Base-by-base conservation (phyloP, 352 stramenopile species). In the Phytophthora aleatoria region DNA sequence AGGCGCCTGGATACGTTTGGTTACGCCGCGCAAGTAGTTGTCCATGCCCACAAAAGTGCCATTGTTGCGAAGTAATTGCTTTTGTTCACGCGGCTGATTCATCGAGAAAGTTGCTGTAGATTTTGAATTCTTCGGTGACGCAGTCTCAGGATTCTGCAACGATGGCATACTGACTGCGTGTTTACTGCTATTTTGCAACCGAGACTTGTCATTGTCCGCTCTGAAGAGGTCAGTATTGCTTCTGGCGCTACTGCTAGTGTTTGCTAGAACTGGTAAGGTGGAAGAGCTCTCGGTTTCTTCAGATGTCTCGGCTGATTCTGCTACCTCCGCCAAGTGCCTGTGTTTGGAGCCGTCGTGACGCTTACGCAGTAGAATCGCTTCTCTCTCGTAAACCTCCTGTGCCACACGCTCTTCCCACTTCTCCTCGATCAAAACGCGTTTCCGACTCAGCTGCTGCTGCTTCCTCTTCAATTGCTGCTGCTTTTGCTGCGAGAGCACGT, bases 1-100 rank as follows among this genome's bases (percentile, higher is more conserved):
- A 1, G 56, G 33, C 15, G 76, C 58, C 35, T 81, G 48, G 13
- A 90, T 83, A 45, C 73, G 73, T 60, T 77, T 86, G 59, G 66
- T 83, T 53, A 85, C 60, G 9, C 83, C 83, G 4, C 83, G 78
- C 44, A 90, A 69, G 58, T 90, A 91, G 38, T 78, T 83, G 36
- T 91, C 80, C 57, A 91, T 75, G 1, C 73, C 71, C 10, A 81
- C 64, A 51, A 73, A 66, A 0, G 44, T 73, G 1, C 69, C 63
- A 5, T 71, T 72, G 39, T 24, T 67, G 24, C 63, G 41, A 7
- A 79, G 59, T 13, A 75, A 20, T 39, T 74, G 54, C 41, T 77
- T 57, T 43, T 69, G 68, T 2, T 47, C 52, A 35, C 42, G 53
- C 26, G 35, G 47, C 24, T 58, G 38, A 16, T 28, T 30, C 11